Evolutionary conservation across 768 basidiomycete genomes (phyloP), one percentile per base, ranked within the genome.

Genomic region (Mycena polygramma): DNA sequence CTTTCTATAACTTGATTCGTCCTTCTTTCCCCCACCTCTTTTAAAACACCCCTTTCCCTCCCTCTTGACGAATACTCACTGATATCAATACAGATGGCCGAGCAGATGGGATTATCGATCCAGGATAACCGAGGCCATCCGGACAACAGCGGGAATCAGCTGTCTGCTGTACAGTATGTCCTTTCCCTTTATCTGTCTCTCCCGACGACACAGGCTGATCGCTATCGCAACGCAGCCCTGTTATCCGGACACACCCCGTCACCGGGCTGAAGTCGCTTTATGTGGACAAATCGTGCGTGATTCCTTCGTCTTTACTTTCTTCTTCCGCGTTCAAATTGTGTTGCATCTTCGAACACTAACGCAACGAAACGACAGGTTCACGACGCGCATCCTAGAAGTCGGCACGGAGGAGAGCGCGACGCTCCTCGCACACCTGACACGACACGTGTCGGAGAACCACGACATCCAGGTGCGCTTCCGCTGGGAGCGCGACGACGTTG

Each of bases 201-300:
- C n/a, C n/a, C n/a, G n/a, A n/a, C n/a, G n/a, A n/a, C n/a, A n/a
- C n/a, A n/a, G n/a, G n/a, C n/a, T n/a, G n/a, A 30, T 30, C 6
- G 30, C 30, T 30, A 30, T 54, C 30, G 36, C 17, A 20, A 36
- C 20, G 19, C 15, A 36, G 19, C 7, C 35, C 20, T 17, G 13
- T 24, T 30, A 30, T 30, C 30, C 35, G 88, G 46, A 88, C 87
- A 9, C 83, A 89, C 71, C 89, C 89, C 13, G 84, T 91, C 8
- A 90, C 89, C 0, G 89, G 89, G 5, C 89, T 84, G 81, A 89
- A 88, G 74, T 76, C 84, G 0, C 72, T 90, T 8, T 90, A 85
- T 66, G 87, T 90, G 58, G 89, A 89, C 79, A 80, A 79, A 75
- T 81, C 76, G 85, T 85, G 10, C n/a, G n/a, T n/a, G n/a, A n/a